Base-by-base conservation (phyloP, 176 grass and related monocot species). In the Oryza nivara region DNA sequence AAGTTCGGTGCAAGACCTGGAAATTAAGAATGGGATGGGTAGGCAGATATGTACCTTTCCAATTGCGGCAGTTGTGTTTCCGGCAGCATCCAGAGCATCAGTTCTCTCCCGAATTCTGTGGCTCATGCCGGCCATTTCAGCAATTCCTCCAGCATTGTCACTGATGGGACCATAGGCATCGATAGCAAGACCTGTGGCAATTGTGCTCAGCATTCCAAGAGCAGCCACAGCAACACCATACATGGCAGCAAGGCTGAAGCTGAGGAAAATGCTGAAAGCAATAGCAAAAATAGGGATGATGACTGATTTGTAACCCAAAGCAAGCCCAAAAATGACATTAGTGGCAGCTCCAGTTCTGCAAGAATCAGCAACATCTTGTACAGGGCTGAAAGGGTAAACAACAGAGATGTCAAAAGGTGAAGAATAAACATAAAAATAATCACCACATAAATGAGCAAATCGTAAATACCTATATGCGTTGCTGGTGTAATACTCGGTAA, bases 51-150 rank as follows among this genome's bases (percentile, higher is more conserved):
- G 36, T 82, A 87, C 86, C 79, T 87, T 87, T 64, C 86, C 86
- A 28, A 87, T 87, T 76, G 86, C 86, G 63, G 86, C 86, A 40
- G 86, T 87, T 20, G 86, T 87, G 79, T 87, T 87, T 87, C 86
- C 86, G 26, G 86, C 86, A 77, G 86, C 65, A 82, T 87, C 86
- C 74, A 87, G 51, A 20, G 86, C 86, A 82, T 92, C 87, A 12
- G 91, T 92, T 74, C 91, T 87, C 67, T 89, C 76, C 10, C 87
- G 88, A 20, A 92, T 84, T 70, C 72, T 90, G 23, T 84, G 87
- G 73, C 85, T 92, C 91, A 90, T 92, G 66, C 91, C 82, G 30
- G 88, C 91, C 88, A 92, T 92, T 84, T 92, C 91, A 70, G 88
- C 91, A 16, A 92, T 90, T 44, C 88, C 91, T 68, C 91, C 88